Evolutionary conservation across 305 asterid species (phyloP).

Genomic region (Galium porrigens): DNA sequence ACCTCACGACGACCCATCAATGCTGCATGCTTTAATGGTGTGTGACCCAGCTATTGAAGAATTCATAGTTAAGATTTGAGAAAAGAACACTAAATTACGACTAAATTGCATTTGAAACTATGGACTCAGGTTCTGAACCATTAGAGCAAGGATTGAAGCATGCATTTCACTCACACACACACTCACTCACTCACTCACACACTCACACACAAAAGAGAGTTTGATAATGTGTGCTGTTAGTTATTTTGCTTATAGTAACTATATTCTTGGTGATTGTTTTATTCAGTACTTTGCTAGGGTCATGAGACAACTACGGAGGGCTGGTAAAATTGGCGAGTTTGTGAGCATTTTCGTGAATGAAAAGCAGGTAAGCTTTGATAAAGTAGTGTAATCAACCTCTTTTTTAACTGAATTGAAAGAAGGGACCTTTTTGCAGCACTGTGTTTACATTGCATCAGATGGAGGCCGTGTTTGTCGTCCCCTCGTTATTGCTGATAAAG

Average conservation of each 20-base stretch:
- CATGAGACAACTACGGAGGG: conserved; percentile 80
- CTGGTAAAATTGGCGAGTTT: conserved; percentile 79
- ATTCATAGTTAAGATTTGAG: no score
- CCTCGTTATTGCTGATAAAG: conserved; percentile 83
- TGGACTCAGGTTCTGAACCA: no score
- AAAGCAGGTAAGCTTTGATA: conserved; percentile 47
- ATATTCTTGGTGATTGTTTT: conserved; percentile 1
- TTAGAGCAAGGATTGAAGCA: no score
- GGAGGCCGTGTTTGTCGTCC: conserved; percentile 99
- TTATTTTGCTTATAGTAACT: neutral
- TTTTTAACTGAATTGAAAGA: neutral
- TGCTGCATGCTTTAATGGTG: no score
- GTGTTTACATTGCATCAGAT: conserved; percentile 95
- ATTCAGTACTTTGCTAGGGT: conserved; percentile 49
- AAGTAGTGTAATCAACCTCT: neutral
- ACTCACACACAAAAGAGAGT: neutral
- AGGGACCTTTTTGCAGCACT: conserved; percentile 42
- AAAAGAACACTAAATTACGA: no score
- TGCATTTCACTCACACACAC: neutral
- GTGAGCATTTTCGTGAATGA: conserved; percentile 84
- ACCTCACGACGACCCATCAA: no score
- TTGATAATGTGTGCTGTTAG: neutral
- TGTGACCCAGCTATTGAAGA: no score
- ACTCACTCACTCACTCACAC: no score
- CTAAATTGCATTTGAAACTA: no score